Base-by-base conservation (phyloP, 805 yeast species). In the Candida easanensis region DNA sequence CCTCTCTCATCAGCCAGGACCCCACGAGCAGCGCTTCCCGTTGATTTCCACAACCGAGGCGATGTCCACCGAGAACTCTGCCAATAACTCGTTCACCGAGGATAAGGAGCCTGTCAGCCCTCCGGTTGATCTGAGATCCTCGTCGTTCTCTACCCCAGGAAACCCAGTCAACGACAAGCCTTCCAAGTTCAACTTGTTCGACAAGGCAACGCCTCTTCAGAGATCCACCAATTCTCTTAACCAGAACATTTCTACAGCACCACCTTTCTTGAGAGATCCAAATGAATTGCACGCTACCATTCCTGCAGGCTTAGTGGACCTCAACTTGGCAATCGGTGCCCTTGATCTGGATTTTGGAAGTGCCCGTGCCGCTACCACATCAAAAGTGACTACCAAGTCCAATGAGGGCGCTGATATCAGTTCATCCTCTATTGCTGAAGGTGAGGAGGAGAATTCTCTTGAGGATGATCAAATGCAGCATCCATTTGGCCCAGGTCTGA, bases 271-370 rank as follows among this genome's bases (percentile, higher is more conserved):
- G 25, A 53, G 53, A 45, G 28, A 36, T 21, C 28, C 48, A 4
- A 42, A 42, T 20, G 53, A 46, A 18, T 26, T 44, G 11, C 32
- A 36, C 11, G 26, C 41, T 15, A 31, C 39, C 13, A 46, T 56
- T 7, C 50, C 52, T 16, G 18, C 53, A 5, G 60, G 52, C 8
- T 35, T 57, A 9, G 60, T 48, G 15, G 53, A 56, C 32, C 45
- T 57, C 35, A 54, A 55, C 41, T 36, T 57, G 32, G 61, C 62
- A 4, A 28, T 58, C 15, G 57, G 62, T 31, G 60, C 57, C 9
- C 39, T 58, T 8, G 56, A 58, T 26, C 20, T 58, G 18, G 61
- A 52, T 35, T 58, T 54, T 42, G 54, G 54, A 27, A 27, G 31
- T 27, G 33, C 31, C 3, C 31, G 31, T 23, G 18, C 28, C 18